These are phyloP conservation scores for Daldinia sp. DNA, from an alignment of 2,329 filamentous ascomycete genomes.

Conservation along the genomic window DNA sequence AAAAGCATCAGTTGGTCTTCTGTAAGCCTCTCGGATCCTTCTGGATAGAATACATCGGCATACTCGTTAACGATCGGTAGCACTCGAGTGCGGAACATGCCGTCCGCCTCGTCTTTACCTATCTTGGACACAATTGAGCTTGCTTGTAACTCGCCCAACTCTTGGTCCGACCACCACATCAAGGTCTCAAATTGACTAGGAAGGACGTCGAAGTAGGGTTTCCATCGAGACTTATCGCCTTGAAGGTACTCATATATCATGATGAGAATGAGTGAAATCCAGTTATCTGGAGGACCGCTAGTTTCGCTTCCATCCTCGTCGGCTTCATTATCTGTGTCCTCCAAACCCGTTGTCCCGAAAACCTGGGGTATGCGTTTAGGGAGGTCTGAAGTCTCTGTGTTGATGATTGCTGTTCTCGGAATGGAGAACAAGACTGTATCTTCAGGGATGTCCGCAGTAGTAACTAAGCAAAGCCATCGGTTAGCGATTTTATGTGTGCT, in stretches of 20 bases:
- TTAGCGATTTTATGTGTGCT: constrained; percentile 31
- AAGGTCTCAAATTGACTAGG: constrained; percentile 79
- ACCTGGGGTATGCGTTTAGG: constrained; percentile 63
- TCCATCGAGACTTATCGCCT: constrained; percentile 72
- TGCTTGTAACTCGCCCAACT: constrained; percentile 77
- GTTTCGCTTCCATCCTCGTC: constrained; percentile 47
- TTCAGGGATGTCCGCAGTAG: constrained; percentile 71
- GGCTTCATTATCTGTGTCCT: constrained; percentile 51
- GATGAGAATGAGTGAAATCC: constrained; percentile 72
- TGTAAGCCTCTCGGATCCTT: constrained; percentile 44
- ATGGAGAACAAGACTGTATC: constrained; percentile 84
- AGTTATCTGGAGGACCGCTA: constrained; percentile 57
- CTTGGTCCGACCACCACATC: constrained; percentile 84
- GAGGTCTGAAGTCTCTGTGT: constrained; percentile 74
- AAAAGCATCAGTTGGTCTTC: constrained; percentile 59
- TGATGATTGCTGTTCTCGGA: constrained; percentile 75
- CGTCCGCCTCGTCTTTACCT: constrained; percentile 75
- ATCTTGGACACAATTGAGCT: constrained; percentile 81
- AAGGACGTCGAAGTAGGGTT: constrained; percentile 78
- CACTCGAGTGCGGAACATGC: constrained; percentile 68
- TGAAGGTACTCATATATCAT: constrained; percentile 79
- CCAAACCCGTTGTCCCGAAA: constrained; percentile 52
- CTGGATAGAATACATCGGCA: constrained; percentile 55
- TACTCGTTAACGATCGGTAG: constrained; percentile 60
- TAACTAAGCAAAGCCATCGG: constrained; percentile 62